A percentile compares a stretch with the other conserved stretches of the same genome.
Conservation (phyloP, 2,329 filamentous ascomycete species). For the Didymella pomorum region DNA sequence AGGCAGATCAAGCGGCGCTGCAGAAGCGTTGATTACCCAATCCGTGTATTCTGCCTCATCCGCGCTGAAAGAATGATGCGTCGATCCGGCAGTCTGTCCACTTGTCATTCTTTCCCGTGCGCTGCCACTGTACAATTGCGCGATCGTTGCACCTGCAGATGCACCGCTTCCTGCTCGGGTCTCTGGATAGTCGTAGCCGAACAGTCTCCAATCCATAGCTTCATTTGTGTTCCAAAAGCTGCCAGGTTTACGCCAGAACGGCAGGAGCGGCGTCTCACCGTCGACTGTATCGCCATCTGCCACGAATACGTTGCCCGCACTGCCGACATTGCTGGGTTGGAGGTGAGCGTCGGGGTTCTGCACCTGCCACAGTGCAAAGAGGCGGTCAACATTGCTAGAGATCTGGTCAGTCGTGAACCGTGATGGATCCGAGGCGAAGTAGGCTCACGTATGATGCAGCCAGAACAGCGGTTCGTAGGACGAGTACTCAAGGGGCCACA, state of each 20-base stretch:
- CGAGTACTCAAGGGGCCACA: constrained; percentile 75
- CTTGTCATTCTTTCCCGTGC: constrained; percentile 13
- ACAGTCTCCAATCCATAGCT: constrained; percentile 30
- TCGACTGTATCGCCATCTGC: constrained; percentile 53
- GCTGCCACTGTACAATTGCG: constrained; percentile 35
- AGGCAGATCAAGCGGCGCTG: constrained; percentile 16
- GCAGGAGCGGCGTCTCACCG: constrained; percentile 54
- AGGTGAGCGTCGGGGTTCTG: constrained; percentile 74
- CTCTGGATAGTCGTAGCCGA: constrained; percentile 49
- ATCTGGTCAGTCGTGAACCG: neutral
- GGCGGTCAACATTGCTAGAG: constrained; percentile 45
- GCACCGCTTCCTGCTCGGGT: constrained; percentile 38
- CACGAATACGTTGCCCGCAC: constrained; percentile 50
- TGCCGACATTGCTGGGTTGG: constrained; percentile 52
- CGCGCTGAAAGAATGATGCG: neutral
- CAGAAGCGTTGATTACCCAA: constrained; percentile 37
- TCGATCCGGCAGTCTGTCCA: neutral
- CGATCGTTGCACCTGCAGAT: constrained; percentile 26
- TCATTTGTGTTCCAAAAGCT: constrained; percentile 45
- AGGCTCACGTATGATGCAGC: constrained; percentile 51
- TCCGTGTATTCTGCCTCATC: constrained; percentile 31
- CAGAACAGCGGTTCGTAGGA: constrained; percentile 75
- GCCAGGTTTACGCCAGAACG: constrained; percentile 37
- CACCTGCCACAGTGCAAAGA: constrained; percentile 78
- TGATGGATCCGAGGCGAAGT: neutral